Percentiles rank a stretch among this genome's conserved stretches.
These are phyloP conservation scores for Leishmania tarentolae DNA, from an alignment of 208 protist genomes.

Conservation along the genomic window DNA sequence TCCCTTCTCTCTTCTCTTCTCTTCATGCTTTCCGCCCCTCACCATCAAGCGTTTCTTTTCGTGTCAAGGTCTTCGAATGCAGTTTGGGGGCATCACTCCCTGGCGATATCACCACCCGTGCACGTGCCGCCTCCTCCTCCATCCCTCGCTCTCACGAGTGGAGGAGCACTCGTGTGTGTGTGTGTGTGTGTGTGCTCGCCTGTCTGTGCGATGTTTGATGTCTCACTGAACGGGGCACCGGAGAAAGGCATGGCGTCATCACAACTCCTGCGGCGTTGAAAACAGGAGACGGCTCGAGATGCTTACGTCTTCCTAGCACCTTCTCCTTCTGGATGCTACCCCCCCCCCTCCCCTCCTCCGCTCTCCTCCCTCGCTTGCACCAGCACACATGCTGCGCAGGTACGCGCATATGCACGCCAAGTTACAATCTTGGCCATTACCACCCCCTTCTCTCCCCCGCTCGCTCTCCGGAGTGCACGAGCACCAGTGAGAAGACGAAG, in stretches of 20 bases:
- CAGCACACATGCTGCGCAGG: background rate
- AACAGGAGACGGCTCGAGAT: background rate
- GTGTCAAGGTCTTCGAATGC: background rate
- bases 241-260: background rate
- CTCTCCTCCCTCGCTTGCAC: background rate
- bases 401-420: background rate
- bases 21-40: background rate
- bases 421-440: background rate
- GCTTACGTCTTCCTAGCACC: background rate
- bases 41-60: background rate
- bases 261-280: background rate
- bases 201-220: background rate
- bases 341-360: background rate
- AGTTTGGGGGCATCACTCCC: background rate
- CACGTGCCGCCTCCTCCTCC: background rate
- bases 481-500: background rate
- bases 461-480: background rate
- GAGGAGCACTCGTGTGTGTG: background rate
- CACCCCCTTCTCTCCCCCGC: background rate
- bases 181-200: conserved; percentile 7
- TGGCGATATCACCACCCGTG: background rate
- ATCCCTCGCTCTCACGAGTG: background rate
- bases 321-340: background rate
- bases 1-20: background rate
- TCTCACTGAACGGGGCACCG: background rate